phyloP scores from a whole-genome alignment of 2,329 filamentous ascomycete species.

The Fusarium sp. region DNA sequence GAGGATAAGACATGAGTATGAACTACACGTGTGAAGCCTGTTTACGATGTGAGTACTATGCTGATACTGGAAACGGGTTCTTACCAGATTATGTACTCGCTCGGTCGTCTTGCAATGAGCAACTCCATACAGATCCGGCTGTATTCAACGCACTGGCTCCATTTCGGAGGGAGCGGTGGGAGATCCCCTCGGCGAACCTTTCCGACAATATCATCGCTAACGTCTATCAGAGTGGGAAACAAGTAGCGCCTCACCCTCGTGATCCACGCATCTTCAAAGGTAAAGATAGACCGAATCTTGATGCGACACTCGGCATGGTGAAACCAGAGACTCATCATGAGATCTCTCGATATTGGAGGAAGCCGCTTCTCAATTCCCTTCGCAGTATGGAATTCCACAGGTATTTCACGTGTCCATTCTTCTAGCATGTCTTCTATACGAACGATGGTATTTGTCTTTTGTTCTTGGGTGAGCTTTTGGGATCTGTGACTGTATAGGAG shows the following conservation, averaged over 20 bases:
- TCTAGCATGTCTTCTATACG: constrained; percentile 23
- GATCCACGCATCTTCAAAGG: constrained; percentile 39
- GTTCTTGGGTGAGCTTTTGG: constrained; percentile 7
- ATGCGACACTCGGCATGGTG: constrained; percentile 37
- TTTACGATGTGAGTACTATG: not conserved
- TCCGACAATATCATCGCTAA: constrained; percentile 24
- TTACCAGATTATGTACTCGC: constrained; percentile 40
- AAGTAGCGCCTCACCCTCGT: constrained; percentile 33
- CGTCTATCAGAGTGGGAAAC: constrained; percentile 30
- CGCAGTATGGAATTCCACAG: not conserved
- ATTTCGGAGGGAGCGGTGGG: constrained; percentile 31
- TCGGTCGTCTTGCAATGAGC: constrained; percentile 4
- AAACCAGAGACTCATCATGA: constrained; percentile 34
- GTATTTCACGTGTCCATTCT: constrained; percentile 37
- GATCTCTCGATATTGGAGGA: not conserved
- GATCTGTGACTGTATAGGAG: constrained; percentile 30
- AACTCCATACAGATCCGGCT: constrained; percentile 32
- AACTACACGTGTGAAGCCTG: constrained; percentile 40
- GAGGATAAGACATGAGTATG: constrained; percentile 33
- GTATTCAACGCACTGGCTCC: constrained; percentile 36
- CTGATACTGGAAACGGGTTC: accelerated
- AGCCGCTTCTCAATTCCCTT: constrained; percentile 17
- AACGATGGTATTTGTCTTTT: not conserved
- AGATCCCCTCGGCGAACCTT: constrained; percentile 26
- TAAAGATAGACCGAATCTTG: constrained; percentile 36